Base-by-base conservation (phyloP, 345 rosid species). In the Citrus medica region DNA sequence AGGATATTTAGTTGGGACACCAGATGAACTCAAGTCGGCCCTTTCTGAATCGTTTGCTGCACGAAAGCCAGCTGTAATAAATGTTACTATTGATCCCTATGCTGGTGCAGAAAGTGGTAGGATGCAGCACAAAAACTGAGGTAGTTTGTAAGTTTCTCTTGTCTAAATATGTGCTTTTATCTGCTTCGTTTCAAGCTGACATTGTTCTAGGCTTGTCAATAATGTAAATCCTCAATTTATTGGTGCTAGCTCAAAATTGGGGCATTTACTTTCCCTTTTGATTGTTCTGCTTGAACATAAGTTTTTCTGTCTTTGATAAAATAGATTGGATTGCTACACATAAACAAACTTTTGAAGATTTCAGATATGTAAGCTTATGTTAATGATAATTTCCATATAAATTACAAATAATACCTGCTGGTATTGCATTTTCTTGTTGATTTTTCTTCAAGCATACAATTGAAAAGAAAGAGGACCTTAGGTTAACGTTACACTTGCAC, bases 81-180 rank as follows among this genome's bases (percentile, higher is more conserved):
- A 96, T 51, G 97, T 96, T 14, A 88, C 74, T 21, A 79, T 96
- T 2, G 97, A 96, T 84, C 99, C 97, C 40, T 96, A 79, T 79
- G 97, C 99, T 14, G 99, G 99, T 82, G 86, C 99, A 1, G 99
- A 94, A 87, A 94, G 98, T 76, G 98, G 99, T 59, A 90, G 98
- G 84, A 38, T 96, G 84, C 98, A 94, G 71, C 99, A 94, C 89
- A 96, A 94, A 89, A 96, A 96, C 89, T 96, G 81, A 86, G 84
- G 79, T 74, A 70, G 55, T 37, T 25, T 81, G 21, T 19, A 7
- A n/a, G 61, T 35, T 17, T n/a, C n/a, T 22, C 28, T 2, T 58
- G 30, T 69, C 6, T 51, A 12, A n/a, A 14, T 67, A 25, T 53
- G 17, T 32, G 24, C 55, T 22, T 46, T 74, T 25, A 22, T 38